These are phyloP conservation scores for Pelargonium exstipulatum DNA, from an alignment of 441 rosid genomes.

Conservation along the genomic window DNA sequence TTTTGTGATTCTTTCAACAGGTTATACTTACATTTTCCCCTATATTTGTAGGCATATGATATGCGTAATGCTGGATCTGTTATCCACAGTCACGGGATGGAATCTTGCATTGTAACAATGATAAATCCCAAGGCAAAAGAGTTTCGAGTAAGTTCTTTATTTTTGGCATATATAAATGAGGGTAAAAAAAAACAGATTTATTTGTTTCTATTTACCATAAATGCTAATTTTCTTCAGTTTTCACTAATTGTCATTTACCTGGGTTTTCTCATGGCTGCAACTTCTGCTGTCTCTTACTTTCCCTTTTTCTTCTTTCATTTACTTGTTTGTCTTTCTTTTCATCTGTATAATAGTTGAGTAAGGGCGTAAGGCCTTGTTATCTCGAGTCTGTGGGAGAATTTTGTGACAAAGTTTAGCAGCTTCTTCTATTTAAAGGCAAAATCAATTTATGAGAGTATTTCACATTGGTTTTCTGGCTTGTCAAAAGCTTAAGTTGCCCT, in stretches of 20 bases:
- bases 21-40: constrained; percentile 8
- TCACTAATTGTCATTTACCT: background rate
- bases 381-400: background rate
- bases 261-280: background rate
- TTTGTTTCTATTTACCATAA: background rate
- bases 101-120: constrained; percentile 93
- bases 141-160: constrained; percentile 53
- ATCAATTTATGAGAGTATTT: background rate
- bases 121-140: constrained; percentile 72
- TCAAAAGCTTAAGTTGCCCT: background rate
- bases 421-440: background rate
- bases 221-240: background rate
- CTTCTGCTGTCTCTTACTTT: background rate
- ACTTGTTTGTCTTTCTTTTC: background rate
- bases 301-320: background rate
- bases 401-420: background rate
- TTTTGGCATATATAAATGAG: background rate
- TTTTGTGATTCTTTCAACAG: constrained; percentile 17
- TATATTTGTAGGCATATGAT: constrained; percentile 58
- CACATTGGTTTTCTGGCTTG: background rate
- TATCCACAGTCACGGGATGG: constrained; percentile 95
- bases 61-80: constrained; percentile 94
- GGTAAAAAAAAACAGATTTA: background rate
- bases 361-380: background rate
- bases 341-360: background rate